Evolutionary conservation across 352 stramenopile species (phyloP), one percentile per base, ranked within the genome.

Genomic region (Globisporangium solare): DNA sequence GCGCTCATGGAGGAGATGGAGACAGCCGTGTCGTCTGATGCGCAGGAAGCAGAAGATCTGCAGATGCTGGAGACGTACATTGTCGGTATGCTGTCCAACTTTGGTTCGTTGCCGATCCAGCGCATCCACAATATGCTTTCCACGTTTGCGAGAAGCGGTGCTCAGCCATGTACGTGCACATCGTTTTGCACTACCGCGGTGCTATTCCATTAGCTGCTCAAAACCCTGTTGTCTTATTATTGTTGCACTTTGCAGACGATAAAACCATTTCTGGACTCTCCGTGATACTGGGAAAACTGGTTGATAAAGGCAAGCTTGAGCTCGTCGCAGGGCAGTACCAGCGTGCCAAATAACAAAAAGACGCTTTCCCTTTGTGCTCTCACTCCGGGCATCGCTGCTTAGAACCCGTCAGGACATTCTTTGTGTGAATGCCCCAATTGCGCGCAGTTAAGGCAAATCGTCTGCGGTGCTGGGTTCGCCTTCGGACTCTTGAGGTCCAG

Each of bases 41-140:
- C 88, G 3, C 89, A 98, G 54, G 77, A 89, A 54, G 89, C 95
- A 32, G 89, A 98, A 60, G 90, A 98, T 59, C 81, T 97, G 58
- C 86, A 85, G 42, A 61, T 97, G n/a, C 86, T 97, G 54, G 86
- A 98, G 67, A 95, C 77, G 39, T 99, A 98, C 65, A 96, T 99
- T 51, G 74, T 97, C 32, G 92, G 95, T 13, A 98, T 98, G 92
- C 78, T 99, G 6, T 92, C 83, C 5, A 98, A 98, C 67, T 88
- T 98, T 53, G 93, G 92, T 11, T 86, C 92, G 40, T 69, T 99
- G 10, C 81, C 85, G 10, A 78, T 98, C 22, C 81, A 97, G 45
- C 76, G 86, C 18, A 98, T 99, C 57, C 93, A 98, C 74, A 96
- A 97, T 49, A 98, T 97, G 75, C 76, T 99, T 0, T 97, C 76